Evolutionary conservation across 176 grass and related monocot genomes (phyloP), one percentile per base, ranked within the genome.

Genomic region (Aegilops umbellulata): DNA sequence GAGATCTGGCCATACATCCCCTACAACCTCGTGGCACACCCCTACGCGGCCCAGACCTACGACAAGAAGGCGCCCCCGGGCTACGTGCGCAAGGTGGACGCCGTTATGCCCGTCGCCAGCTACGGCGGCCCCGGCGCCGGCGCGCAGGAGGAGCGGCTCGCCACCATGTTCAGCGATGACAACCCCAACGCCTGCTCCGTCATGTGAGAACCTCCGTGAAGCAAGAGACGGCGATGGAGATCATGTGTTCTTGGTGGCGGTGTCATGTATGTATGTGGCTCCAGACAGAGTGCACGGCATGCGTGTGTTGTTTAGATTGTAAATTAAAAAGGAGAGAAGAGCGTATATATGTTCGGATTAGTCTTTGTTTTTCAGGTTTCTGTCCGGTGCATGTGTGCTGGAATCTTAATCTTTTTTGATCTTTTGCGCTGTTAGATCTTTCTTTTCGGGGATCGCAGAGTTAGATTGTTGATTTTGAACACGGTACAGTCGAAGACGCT

Each of bases 131-230:
- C 91, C 87, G 64, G 25, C 49, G 12, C 6, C 73, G 47, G 24
- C 19, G 16, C 88, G 42, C 87, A 87, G 76, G 95, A 95, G 89
- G 93, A 98, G 65, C 78, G 94, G 0, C 90, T 95, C 74, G 77
- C 90, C 84, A 92, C 63, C 74, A 69, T 98, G 91, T 98, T 98
- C 80, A 98, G 89, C 78, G 95, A 98, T 70, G 95, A 98, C 27
- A 98, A 98, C 85, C 93, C 95, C 8, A 98, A 95, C 86, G 95
- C 95, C n/a, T 98, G 95, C 95, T 92, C 95, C 61, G 72, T 98
- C 77, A 98, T 98, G 95, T 98, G 24, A 69, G 49, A 30, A 67
- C 29, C 31, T 67, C 29, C 3, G 30, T 35, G 69, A 97, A 36
- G 32, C 2, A 91, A 36, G 32, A 1, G 24, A 22, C 3, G 5